Conservation (phyloP, 164 flowering plant species). For the Vitis rupestris region DNA sequence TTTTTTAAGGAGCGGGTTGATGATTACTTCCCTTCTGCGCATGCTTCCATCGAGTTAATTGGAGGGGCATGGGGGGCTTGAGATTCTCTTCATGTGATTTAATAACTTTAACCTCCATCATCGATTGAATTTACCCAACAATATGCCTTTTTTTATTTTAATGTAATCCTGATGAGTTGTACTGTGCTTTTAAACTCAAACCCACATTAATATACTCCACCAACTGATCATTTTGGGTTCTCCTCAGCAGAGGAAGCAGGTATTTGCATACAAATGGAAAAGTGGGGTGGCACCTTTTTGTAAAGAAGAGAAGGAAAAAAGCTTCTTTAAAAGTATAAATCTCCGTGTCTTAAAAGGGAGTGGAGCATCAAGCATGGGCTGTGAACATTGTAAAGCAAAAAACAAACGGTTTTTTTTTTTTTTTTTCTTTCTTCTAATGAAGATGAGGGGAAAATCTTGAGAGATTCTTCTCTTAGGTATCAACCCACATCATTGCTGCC, state of each 20-base stretch:
- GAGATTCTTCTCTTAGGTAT: constrained; percentile 14
- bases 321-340: constrained; percentile 13
- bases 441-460: neutral
- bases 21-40: constrained; percentile 22
- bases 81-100: neutral
- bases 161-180: constrained; percentile 10
- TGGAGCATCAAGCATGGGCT: constrained; percentile 19
- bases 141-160: neutral
- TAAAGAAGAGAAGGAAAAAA: constrained; percentile 24
- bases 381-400: constrained; percentile 7
- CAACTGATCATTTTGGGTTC: neutral
- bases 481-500: constrained; percentile 12
- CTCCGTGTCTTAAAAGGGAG: neutral
- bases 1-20: neutral
- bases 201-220: neutral
- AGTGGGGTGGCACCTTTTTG: constrained; percentile 13
- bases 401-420: neutral
- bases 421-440: neutral
- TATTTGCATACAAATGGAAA: neutral
- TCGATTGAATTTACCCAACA: neutral
- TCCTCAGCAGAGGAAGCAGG: too few species aligned
- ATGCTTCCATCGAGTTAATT: constrained; percentile 16
- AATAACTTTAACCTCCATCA: neutral
- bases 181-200: neutral
- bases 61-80: neutral